phyloP scores from a whole-genome alignment of 768 basidiomycete species.

The Mycena maculata region DNA sequence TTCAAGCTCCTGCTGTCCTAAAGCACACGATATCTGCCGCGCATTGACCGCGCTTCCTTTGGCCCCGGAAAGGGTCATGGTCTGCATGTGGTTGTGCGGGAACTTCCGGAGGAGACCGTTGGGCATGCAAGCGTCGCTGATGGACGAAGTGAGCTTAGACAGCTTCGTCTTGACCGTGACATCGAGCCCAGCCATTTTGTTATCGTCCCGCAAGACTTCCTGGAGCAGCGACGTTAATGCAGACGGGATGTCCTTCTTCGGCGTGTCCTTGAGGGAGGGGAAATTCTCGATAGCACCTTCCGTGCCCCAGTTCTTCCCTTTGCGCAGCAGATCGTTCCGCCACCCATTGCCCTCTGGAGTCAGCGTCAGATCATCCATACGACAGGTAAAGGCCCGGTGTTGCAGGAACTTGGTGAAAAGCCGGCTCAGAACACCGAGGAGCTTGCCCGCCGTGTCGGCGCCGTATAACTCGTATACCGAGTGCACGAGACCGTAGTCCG shows the following conservation, averaged over 20 bases:
- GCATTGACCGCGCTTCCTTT: slow-evolving; percentile 99
- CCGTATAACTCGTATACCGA: slow-evolving; percentile 98
- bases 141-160: slow-evolving; percentile 87
- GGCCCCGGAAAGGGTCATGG: slow-evolving; percentile 97
- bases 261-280: slow-evolving; percentile 71
- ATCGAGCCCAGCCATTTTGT: slow-evolving; percentile 97
- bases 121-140: slow-evolving; percentile 90
- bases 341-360: slow-evolving; percentile 83
- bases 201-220: slow-evolving; percentile 94
- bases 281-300: slow-evolving; percentile 92
- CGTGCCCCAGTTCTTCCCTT: slow-evolving; percentile 80
- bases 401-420: slow-evolving; percentile 98
- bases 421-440: slow-evolving; percentile 93
- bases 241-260: slow-evolving; percentile 64
- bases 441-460: slow-evolving; percentile 85
- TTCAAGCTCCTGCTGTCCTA: slow-evolving; percentile 98
- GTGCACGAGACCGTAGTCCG: slow-evolving; percentile 96
- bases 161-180: slow-evolving; percentile 89
- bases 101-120: slow-evolving; percentile 90
- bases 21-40: slow-evolving; percentile 95
- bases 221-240: slow-evolving; percentile 79
- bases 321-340: slow-evolving; percentile 74
- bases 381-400: slow-evolving; percentile 96
- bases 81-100: slow-evolving; percentile 99
- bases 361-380: slow-evolving; percentile 97